Base-by-base conservation (phyloP, 2,329 filamentous ascomycete genomes). In the Hypoxylon sp. region DNA sequence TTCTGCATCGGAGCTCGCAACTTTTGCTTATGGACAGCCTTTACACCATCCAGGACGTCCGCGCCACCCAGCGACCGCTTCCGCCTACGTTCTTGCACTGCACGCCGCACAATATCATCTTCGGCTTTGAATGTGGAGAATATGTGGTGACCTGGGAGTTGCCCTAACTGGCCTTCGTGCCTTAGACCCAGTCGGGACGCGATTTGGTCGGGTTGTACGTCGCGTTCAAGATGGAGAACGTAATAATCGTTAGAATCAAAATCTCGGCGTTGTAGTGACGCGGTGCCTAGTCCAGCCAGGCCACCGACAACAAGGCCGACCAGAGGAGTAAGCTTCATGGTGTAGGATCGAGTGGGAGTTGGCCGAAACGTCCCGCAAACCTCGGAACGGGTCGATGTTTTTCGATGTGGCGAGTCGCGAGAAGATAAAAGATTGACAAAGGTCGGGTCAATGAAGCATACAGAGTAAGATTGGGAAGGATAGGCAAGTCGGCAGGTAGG, bases 181-280 rank as follows among this genome's bases (percentile, higher is more conserved):
- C 86, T 84, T 50, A 97, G 83, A 19, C 92, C 93, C 7, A 99
- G 82, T 21, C 88, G 85, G 47, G 83, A 81, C 27, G 94, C 94
- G 68, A 97, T 84, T 41, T 90, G 84, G 23, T 86, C 80, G 14
- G 94, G 93, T 12, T 88, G 84, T 5, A 87, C 83, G 37, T 86
- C 83, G 11, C 87, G 81, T 63, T 91, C 87, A 74, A 99, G 86
- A 71, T 97, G 92, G 48, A 99, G 84, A 69, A 96, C 94, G 78
- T 98, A 97, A 81, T 97, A 98, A 79, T 99, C 95, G 79, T 94
- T 88, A 39, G 87, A 84, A 52, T 91, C 87, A 83, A 96, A 92
- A 75, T 96, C 87, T 72, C 92, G 90, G 68, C 84, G 81, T 52
- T 83, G 81, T 46, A 88, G 78, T 56, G 83, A 77, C 29, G 84